A percentile compares a stretch with the other conserved stretches of the same genome.
Conservation (phyloP, 495 filamentous ascomycete species). For the Aspergillus heteromorphus region DNA sequence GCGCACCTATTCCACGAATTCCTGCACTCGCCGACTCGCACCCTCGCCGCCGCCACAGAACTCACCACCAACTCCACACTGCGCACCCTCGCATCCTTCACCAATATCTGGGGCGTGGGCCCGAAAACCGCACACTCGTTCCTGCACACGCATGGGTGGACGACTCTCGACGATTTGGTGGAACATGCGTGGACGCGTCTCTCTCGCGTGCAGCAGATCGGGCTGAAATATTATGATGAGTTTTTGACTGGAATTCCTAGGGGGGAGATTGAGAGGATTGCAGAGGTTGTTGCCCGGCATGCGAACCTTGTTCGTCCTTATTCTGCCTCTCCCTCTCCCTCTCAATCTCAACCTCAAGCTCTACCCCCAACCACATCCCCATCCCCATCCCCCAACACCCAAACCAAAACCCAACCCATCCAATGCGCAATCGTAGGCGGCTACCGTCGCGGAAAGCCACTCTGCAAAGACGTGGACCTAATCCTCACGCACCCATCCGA, state of each 20-base stretch:
- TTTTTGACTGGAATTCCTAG: too few relatives aligned
- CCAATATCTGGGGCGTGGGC: constrained; percentile 86
- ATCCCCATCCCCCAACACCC: constrained; percentile 24
- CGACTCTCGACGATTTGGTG: constrained; percentile 75
- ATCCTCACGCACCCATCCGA: constrained; percentile 77
- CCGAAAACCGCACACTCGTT: constrained; percentile 77
- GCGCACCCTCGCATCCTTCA: constrained; percentile 60
- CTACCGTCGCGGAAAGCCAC: constrained; percentile 74
- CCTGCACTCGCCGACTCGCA: constrained; percentile 46
- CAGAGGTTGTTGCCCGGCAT: constrained; percentile 52
- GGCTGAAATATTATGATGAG: constrained; percentile 93
- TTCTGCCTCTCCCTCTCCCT: too few relatives aligned
- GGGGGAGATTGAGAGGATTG: constrained; percentile 72
- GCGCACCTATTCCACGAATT: constrained; percentile 75
- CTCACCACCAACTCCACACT: constrained; percentile 61
- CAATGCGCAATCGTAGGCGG: constrained; percentile 76
- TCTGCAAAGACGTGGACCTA: constrained; percentile 78
- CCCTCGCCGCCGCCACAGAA: constrained; percentile 55
- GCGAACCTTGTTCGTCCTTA: constrained; percentile 51
- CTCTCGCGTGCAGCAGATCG: constrained; percentile 82
- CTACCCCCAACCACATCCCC: too few relatives aligned
- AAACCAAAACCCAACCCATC: constrained; percentile 38
- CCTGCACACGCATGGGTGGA: constrained; percentile 71
- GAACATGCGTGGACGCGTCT: constrained; percentile 74
- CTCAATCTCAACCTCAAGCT: too few relatives aligned